Conservation (phyloP, 1,284 basidiomycete species). For the Moniliophthora roreri region DNA sequence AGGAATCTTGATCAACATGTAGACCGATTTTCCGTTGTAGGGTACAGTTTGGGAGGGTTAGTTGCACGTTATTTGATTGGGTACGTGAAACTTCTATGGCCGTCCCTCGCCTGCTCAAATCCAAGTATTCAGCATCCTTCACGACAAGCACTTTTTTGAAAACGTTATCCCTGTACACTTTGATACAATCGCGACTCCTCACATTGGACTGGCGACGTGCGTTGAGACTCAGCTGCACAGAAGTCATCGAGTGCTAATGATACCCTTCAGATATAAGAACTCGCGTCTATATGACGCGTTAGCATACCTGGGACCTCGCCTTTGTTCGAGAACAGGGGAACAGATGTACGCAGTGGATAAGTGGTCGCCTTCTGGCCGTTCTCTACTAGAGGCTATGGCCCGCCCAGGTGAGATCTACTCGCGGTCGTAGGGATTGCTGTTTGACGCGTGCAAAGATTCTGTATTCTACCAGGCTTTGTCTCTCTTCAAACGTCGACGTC, state of each 20-base stretch:
- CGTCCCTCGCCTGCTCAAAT: background rate
- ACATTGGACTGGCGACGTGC: constrained; percentile 22
- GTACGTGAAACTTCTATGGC: too few species aligned
- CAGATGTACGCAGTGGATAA: constrained; percentile 63
- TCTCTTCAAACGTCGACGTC: constrained; percentile 66
- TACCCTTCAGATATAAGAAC: too few species aligned
- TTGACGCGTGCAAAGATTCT: constrained; percentile 46
- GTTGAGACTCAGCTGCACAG: too few species aligned
- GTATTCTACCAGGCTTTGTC: constrained; percentile 77
- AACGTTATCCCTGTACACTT: constrained; percentile 61
- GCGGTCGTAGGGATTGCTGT: constrained; percentile 1
- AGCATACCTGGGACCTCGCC: constrained; percentile 51
- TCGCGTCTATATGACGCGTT: constrained; percentile 15
- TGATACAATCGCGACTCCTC: constrained; percentile 52
- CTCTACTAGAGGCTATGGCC: constrained; percentile 69
- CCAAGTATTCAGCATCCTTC: constrained; percentile 51
- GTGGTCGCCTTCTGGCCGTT: constrained; percentile 54
- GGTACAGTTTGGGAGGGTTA: too few species aligned
- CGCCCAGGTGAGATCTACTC: constrained; percentile 51
- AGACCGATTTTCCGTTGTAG: too few species aligned
- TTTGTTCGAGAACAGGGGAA: constrained; percentile 69
- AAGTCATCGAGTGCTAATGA: too few species aligned
- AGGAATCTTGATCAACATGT: too few species aligned
- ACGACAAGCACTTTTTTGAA: constrained; percentile 56
- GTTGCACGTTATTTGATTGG: too few species aligned